Evolutionary conservation across 352 stramenopile species (phyloP), one percentile per base, ranked within the genome.

Genomic region (Phytopythium vexans): DNA sequence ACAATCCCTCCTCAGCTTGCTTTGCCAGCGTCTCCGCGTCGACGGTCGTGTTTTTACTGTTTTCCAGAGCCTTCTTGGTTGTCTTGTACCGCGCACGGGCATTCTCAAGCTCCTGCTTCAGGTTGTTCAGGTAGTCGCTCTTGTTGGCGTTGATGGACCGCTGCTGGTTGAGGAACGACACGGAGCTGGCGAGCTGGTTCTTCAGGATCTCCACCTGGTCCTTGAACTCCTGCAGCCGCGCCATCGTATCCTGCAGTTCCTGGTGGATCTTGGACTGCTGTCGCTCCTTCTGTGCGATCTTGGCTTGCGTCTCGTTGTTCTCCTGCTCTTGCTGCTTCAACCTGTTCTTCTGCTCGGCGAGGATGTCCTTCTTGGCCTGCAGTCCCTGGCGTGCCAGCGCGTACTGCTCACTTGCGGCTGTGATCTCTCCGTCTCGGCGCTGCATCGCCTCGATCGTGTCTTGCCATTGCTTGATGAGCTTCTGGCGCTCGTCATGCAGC

Each of bases 391-490:
- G 78, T 33, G 80, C 81, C 6, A 75, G 41, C 16, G 86, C 90
- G 64, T 94, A 98, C 51, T 94, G 74, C 60, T 96, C 83, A 41
- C 90, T 90, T n/a, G 94, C 78, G 10, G 77, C 60, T n/a, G 82
- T 84, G 41, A 99, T 98, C 48, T 98, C 93, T 42, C 89, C 70
- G 55, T 99, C 95, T 21, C 96, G 82, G 8, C 78, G 67, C 69
- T 94, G 88, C 82, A 98, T 98, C 8, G 86, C 83, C 49, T 96
- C 88, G 44, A 99, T 95, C 3, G 90, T 96, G 42, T 92, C 85
- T 69, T 98, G 91, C 96, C 94, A 98, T 61, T 98, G 89, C 48
- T 83, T 62, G n/a, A 98, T 82, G 12, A 98, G 88, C 58, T 96
- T 80, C 49, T 97, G 91, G 35, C 94, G 81, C 71, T 99, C 95